Conservation (phyloP, 129 eudicot genomes). For the sunflower (Helianthus annuus) region HanXRQr2.0-SUNRISE NC_035440.2:14824595-14825094, state of each 20-base stretch:
- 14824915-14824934: constrained; percentile 72
- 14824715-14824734: too few species aligned
- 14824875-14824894: constrained; percentile 96
- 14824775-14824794: constrained; percentile 69
- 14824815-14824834: constrained; percentile 85
- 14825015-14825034: constrained; percentile 94
- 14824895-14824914: constrained; percentile 84
- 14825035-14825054: constrained; percentile 94
- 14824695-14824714: too few species aligned
- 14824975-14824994: constrained; percentile 87
- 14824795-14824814: constrained; percentile 81
- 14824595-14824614: too few species aligned
- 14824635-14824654: too few species aligned
- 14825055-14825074: constrained; percentile 95
- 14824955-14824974: constrained; percentile 90
- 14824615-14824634: too few species aligned
- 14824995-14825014: constrained; percentile 86
- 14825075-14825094: constrained; percentile 93
- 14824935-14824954: constrained; percentile 77
- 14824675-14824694: too few species aligned
- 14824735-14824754: constrained; percentile 48
- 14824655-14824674: too few species aligned
- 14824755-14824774: constrained; percentile 85
- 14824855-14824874: constrained; percentile 93
- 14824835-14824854: constrained; percentile 97